Conservation (phyloP, 352 stramenopile species). For the Chrysophaeum taylorii region DNA sequence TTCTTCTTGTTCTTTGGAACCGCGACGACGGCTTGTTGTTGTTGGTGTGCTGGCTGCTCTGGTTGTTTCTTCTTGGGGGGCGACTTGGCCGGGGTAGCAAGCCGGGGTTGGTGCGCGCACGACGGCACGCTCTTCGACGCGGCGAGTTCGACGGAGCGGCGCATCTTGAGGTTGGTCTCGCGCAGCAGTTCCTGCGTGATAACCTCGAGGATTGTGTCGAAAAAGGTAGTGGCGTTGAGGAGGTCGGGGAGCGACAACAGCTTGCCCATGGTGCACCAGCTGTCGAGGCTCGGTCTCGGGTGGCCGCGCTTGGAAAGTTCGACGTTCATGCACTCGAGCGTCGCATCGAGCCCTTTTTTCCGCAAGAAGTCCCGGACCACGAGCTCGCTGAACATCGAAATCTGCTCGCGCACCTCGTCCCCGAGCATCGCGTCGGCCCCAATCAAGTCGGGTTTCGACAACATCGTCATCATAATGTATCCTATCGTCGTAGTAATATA, state of each 20-base stretch:
- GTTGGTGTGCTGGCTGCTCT: no score
- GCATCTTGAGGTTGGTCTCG: neutral
- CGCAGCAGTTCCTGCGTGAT: neutral
- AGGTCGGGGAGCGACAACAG: neutral
- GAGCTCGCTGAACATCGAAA: neutral
- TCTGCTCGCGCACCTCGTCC: no score
- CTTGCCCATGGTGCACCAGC: neutral
- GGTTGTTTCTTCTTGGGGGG: no score
- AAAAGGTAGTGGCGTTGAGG: neutral
- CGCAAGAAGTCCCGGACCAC: neutral
- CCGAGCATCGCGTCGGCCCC: no score
- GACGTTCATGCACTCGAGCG: neutral
- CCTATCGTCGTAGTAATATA: no score
- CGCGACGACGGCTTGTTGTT: neutral
- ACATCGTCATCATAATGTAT: no score
- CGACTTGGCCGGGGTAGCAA: neutral
- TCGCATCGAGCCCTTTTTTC: neutral
- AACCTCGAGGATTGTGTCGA: slow-evolving; percentile 1
- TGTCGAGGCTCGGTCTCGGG: neutral
- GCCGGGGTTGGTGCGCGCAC: neutral
- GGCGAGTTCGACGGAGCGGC: neutral
- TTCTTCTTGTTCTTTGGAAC: neutral
- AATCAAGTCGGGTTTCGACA: no score
- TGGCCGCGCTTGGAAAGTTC: neutral
- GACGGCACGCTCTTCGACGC: neutral